Conservation (phyloP, 805 yeast species). For the Metschnikowia borealis region DNA sequence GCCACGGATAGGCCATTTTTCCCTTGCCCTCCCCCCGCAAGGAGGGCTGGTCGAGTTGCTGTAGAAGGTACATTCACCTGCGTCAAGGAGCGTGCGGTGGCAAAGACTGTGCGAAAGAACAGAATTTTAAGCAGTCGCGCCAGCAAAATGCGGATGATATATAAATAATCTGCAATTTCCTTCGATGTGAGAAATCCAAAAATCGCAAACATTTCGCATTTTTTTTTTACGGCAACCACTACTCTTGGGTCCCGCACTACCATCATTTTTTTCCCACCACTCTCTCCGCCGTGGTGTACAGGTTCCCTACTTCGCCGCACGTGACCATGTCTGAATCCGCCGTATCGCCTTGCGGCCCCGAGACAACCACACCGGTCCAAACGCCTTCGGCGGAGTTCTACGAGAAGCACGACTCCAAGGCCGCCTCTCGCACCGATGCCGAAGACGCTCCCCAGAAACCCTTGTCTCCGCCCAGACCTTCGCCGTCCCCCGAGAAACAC, state of each 20-base stretch:
- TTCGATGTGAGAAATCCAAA: constrained; percentile 14
- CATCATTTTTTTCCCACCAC: neutral
- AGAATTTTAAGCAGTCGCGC: constrained; percentile 14
- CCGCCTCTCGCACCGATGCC: constrained; percentile 8
- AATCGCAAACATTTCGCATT: constrained; percentile 15
- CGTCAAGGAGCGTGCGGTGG: constrained; percentile 15
- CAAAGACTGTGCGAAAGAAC: constrained; percentile 6
- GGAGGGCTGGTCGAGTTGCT: neutral
- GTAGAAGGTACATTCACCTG: constrained; percentile 8
- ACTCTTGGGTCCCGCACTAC: constrained; percentile 14
- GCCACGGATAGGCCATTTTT: too few species aligned
- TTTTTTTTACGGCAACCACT: constrained; percentile 11
- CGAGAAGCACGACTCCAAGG: constrained; percentile 19
- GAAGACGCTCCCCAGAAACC: constrained; percentile 31
- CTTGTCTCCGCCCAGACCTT: constrained; percentile 43
- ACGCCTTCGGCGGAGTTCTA: constrained; percentile 35
- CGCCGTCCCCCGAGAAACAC: constrained; percentile 40
- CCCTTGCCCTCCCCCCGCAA: neutral
- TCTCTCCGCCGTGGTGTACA: constrained; percentile 9
- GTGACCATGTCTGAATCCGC: constrained; percentile 27
- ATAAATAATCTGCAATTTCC: constrained; percentile 22
- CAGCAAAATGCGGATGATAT: constrained; percentile 19
- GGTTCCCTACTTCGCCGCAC: constrained; percentile 11
- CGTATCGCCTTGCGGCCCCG: constrained; percentile 21
- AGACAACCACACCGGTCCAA: constrained; percentile 37